These are phyloP conservation scores for Euclidium syriacum DNA, from an alignment of 345 rosid genomes.

Conservation along the genomic window DNA sequence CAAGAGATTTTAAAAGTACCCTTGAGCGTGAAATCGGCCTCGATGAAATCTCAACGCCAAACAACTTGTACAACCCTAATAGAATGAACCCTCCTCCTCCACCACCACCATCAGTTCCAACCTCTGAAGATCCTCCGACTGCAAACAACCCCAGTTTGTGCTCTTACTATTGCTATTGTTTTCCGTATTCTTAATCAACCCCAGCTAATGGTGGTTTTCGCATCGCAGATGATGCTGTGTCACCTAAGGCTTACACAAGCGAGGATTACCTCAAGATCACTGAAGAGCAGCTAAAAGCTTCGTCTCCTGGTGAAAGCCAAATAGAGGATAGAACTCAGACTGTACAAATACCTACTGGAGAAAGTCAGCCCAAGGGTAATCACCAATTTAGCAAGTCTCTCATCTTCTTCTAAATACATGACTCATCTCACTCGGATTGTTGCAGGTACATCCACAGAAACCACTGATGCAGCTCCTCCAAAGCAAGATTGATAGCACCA, in stretches of 20 bases:
- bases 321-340: slow-evolving; percentile 33
- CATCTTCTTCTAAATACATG: not conserved
- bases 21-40: slow-evolving; percentile 90
- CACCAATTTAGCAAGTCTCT: not conserved
- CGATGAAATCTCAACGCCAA: slow-evolving; percentile 50
- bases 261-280: slow-evolving; percentile 78
- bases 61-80: slow-evolving; percentile 39
- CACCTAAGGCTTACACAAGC: slow-evolving; percentile 53
- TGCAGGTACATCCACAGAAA: slow-evolving; percentile 40
- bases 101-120: slow-evolving; percentile 39
- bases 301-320: slow-evolving; percentile 30
- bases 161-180: not conserved
- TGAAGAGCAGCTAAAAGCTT: slow-evolving; percentile 78
- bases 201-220: not conserved
- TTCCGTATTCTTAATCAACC: not conserved
- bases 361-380: slow-evolving; percentile 40
- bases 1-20: slow-evolving; percentile 92
- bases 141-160: slow-evolving; percentile 56
- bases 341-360: slow-evolving; percentile 32
- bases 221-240: slow-evolving; percentile 61
- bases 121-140: slow-evolving; percentile 33
- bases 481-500: slow-evolving; percentile 43
- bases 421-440: not conserved
- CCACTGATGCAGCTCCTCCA: slow-evolving; percentile 40
- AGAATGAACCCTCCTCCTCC: slow-evolving; percentile 40